Percentiles rank a stretch among this genome's conserved stretches.
Conservation (phyloP, 2,329 filamentous ascomycete genomes). For the Paecilomyces fulvus region DNA sequence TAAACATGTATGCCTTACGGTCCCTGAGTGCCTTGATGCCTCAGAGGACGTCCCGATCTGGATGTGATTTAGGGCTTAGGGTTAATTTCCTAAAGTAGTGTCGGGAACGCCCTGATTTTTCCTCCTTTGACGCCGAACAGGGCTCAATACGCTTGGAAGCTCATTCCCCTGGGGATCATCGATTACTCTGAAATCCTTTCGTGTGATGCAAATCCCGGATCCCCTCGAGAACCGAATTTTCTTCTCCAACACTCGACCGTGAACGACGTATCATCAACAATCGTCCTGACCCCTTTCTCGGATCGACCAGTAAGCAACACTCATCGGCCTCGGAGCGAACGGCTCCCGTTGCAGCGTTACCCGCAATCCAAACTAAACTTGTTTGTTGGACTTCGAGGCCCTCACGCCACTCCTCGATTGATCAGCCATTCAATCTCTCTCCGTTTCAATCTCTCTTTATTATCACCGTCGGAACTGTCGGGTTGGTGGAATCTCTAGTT, state of each 20-base stretch:
- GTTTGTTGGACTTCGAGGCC: neutral
- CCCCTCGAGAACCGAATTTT: neutral
- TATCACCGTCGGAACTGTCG: neutral
- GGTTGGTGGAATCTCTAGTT: neutral
- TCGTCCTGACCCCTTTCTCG: neutral
- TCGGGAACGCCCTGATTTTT: neutral
- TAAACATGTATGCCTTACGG: no score
- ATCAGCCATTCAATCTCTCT: neutral
- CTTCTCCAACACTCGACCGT: neutral
- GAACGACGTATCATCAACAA: neutral
- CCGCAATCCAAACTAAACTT: neutral
- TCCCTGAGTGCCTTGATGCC: neutral
- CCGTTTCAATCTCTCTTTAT: neutral
- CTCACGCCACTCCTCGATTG: neutral
- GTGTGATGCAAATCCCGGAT: neutral
- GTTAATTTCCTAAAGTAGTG: neutral
- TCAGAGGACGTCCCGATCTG: neutral
- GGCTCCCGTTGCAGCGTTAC: neutral
- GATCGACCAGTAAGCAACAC: neutral
- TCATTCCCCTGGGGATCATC: neutral
- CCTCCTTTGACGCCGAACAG: neutral
- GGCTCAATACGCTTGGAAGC: no score
- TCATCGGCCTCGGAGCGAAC: neutral
- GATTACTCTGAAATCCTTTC: neutral
- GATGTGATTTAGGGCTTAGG: neutral